Base-by-base conservation (phyloP, 495 filamentous ascomycete genomes). In the Neurospora sp. region DNA sequence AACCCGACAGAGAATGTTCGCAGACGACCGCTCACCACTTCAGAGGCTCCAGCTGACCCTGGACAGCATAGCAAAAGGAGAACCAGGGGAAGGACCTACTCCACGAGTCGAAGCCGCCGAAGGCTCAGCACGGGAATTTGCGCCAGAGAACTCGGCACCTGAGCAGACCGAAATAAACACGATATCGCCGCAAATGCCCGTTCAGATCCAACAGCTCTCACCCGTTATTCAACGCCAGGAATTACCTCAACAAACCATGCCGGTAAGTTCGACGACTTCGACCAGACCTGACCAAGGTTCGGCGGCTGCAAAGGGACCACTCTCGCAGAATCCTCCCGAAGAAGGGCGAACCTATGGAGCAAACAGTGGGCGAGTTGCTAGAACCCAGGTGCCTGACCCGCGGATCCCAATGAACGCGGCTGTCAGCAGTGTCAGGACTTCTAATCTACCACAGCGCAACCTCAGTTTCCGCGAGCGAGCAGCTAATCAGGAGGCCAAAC, bases 21-120 rank as follows among this genome's bases (percentile, higher is more conserved):
- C 93, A 70, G 86, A 89, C 31, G 91, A 94, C 77, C 89, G 92
- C 69, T 97, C 94, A 69, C 96, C 96, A 40, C 83, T 99, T 31
- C 96, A 98, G 79, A 94, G 90, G 80, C 88, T 99, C 70, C 96
- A 98, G 82, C 88, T 91, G 45, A 94, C 93, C 70, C 84, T 98
- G 72, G 90, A 89, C 79, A 93, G 92, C 79, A 94, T 97, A 76
- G 96, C 90, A 79, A 65, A 97, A 97, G 79, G 93, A 96, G 76
- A 94, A 97, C 77, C 97, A 93, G 78, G 87, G 92, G 72, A 65
- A 35, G 53, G 53, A 65, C 53, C 53, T 65, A 35, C 53, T 65
- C 92, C 92, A 3, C 87, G 91, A 68, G 88, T 91, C n/a, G 86
- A 93, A 80, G 90, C 94, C 78, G 91, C 92, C 2, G 94, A 97